phyloP scores from a whole-genome alignment of 1,284 basidiomycete species.

The Cryptococcus neoformans region DNA sequence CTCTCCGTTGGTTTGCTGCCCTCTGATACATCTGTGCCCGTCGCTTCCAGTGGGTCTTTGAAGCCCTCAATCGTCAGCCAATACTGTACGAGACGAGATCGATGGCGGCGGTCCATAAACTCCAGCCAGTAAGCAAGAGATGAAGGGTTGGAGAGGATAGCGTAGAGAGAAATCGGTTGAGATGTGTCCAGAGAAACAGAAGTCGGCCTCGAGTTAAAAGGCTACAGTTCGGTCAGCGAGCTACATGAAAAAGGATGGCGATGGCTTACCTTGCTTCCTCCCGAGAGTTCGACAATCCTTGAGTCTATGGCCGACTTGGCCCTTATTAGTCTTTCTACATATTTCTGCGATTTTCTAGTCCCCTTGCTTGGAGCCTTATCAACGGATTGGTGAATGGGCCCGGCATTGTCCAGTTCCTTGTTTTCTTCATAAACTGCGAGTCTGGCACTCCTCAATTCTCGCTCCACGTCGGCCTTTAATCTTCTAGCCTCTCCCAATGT shows the following conservation, averaged over 20 bases:
- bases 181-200: neutral
- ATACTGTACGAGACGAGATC: slow-evolving; percentile 86
- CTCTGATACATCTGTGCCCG: slow-evolving; percentile 53
- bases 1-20: slow-evolving; percentile 5
- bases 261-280: slow-evolving; percentile 31
- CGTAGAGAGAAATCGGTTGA: slow-evolving; percentile 37
- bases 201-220: neutral
- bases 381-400: neutral
- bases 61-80: slow-evolving; percentile 97
- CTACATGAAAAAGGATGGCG: neutral
- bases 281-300: slow-evolving; percentile 74
- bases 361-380: slow-evolving; percentile 13
- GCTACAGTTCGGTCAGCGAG: neutral
- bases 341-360: slow-evolving; percentile 57
- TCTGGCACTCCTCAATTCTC: slow-evolving; percentile 74
- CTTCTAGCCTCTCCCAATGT: slow-evolving; percentile 82
- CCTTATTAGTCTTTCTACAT: slow-evolving; percentile 80
- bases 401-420: neutral
- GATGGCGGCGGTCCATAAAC: slow-evolving; percentile 87
- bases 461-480: slow-evolving; percentile 83
- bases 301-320: slow-evolving; percentile 82
- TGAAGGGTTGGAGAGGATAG: slow-evolving; percentile 79
- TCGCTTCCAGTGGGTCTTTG: slow-evolving; percentile 88
- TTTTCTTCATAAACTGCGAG: slow-evolving; percentile 8
- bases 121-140: slow-evolving; percentile 96